Evolutionary conservation across 257 asterid genomes (phyloP), one percentile per base, ranked within the genome.

Genomic region (Salvia rosmarinus): DNA sequence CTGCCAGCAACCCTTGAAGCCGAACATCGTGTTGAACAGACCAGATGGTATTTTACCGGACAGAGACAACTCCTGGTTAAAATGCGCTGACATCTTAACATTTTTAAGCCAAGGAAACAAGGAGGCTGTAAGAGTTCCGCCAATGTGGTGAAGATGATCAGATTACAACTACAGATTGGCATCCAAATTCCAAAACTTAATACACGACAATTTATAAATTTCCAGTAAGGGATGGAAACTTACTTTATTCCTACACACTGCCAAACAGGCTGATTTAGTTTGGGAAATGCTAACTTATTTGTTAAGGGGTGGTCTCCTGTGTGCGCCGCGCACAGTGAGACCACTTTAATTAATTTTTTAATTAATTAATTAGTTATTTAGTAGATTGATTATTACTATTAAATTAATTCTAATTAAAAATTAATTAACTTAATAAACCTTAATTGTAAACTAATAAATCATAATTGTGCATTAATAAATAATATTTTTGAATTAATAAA

Each of bases 31-130:
- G 81, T 94, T 94, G 74, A 91, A 88, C 67, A 85, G 42, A 61
- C 99, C 97, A 47, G 93, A 89, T 49, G 97, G 99, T 79, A 94
- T 89, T 84, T 94, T 94, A 34, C 97, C 91, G 6, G 97, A 84
- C 42, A 94, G 63, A 51, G 96, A 84, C 23, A 89, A 67, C 77
- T 85, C 97, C 80, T 86, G 97, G 81, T 94, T 94, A 68, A 87
- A 77, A 74, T 84, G 96, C 79, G 85, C 91, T 3, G 96, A 85
- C 97, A 90, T 93, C 98, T 90, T 88, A 63, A 85, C 59, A 75
- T 13, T 64, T 55, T 34, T 17, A 55, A 28, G 67, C 28, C 79
- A 74, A 77, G 57, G 49, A 64, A 72, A 70, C 23, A 20, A 43
- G 9, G 46, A 16, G 32, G 50, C 4, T 39, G 34, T 57, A 57